Percentiles rank a stretch among this genome's conserved stretches.
Conservation (phyloP, 306 rosid genomes). For the Betula pendula region DNA sequence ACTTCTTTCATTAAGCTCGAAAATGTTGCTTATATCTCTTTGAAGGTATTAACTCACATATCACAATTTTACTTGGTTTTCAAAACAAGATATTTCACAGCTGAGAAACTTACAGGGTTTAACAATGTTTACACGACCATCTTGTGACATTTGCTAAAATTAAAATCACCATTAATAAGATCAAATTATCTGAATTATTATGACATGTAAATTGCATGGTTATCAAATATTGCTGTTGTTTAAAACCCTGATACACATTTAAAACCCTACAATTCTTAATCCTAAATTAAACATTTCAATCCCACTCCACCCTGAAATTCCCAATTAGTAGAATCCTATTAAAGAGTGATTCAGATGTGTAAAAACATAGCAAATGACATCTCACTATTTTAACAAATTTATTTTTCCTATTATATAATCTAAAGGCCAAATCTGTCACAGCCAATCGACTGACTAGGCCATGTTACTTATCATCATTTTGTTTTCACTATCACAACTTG, state of each 20-base stretch:
- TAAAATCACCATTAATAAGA: too few relatives aligned
- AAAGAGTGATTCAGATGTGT: not conserved
- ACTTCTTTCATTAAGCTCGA: not conserved
- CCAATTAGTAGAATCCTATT: not conserved
- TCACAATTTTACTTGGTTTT: not conserved
- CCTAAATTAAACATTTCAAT: not conserved
- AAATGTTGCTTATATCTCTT: not conserved
- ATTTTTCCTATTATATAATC: not conserved
- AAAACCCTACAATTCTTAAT: not conserved
- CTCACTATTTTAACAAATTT: not conserved
- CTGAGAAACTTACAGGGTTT: not conserved
- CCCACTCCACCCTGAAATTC: not conserved
- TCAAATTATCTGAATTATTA: too few relatives aligned
- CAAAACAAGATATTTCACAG: too few relatives aligned
- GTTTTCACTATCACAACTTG: not conserved
- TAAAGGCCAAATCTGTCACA: not conserved
- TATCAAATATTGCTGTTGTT: not conserved
- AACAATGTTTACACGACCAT: too few relatives aligned
- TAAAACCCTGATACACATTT: not conserved
- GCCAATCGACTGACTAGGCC: not conserved
- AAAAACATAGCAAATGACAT: not conserved
- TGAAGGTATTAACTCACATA: not conserved
- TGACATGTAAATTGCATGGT: not conserved
- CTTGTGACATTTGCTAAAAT: too few relatives aligned
- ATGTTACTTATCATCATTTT: not conserved